Percentiles rank a stretch among this genome's conserved stretches.
phyloP scores from a whole-genome alignment of 2,329 filamentous ascomycete species.

The Thermothelomyces thermophilus region DNA sequence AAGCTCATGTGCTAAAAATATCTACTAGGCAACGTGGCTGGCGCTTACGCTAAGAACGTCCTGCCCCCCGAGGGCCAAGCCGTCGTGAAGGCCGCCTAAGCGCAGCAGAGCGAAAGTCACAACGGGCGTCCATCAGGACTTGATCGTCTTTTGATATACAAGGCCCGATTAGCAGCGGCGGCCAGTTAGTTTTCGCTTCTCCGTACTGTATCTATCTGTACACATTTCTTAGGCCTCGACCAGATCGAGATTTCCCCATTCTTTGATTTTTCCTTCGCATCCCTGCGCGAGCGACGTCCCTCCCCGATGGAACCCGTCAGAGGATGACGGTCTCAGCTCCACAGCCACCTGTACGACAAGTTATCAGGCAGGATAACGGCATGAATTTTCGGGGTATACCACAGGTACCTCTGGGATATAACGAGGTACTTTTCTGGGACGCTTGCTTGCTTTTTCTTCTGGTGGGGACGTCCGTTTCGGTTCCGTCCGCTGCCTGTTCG shows the following conservation, averaged over 20 bases:
- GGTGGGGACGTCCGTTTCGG: neutral
- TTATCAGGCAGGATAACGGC: neutral
- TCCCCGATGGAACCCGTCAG: neutral
- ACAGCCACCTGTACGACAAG: neutral
- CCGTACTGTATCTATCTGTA: slow-evolving; percentile 19
- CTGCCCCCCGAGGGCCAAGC: slow-evolving; percentile 34
- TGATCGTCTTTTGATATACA: slow-evolving; percentile 1
- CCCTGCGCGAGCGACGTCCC: slow-evolving; percentile 3
- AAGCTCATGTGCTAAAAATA: slow-evolving; percentile 16
- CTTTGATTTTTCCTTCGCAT: neutral
- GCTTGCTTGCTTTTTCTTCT: slow-evolving; percentile 13
- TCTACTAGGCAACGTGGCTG: slow-evolving; percentile 45
- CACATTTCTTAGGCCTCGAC: slow-evolving; percentile 15
- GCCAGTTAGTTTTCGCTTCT: slow-evolving; percentile 19
- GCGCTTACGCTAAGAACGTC: slow-evolving; percentile 46
- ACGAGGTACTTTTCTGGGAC: neutral
- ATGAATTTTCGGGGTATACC: neutral
- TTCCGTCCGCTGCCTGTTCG: neutral
- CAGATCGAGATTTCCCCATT: slow-evolving; percentile 4
- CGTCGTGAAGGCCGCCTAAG: slow-evolving; percentile 20
- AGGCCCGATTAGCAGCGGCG: slow-evolving; percentile 5
- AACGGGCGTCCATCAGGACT: neutral
- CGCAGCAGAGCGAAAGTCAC: neutral
- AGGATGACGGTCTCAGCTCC: neutral
- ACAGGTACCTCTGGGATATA: slow-evolving; percentile 1